Evolutionary conservation across 2,329 filamentous ascomycete species (phyloP), one percentile per base, ranked within the genome.

Genomic region (Fusarium austroafricanum): DNA sequence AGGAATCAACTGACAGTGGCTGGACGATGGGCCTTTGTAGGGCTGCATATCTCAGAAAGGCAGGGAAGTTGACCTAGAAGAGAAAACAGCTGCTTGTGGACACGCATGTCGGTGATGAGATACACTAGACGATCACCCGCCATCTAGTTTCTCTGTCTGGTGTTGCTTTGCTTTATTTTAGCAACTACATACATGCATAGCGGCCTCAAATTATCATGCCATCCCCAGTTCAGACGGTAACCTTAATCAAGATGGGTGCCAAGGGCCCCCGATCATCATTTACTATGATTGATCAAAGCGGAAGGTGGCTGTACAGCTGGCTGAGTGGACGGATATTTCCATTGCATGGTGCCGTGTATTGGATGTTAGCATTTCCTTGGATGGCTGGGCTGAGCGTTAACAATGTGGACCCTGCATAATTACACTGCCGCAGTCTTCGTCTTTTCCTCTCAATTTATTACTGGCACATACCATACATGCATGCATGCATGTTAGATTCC

Each of bases 241-340:
- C 59, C 46, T 57, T 53, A 39, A 35, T 62, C 39, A 57, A 37
- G 39, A 46, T 59, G 43, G 33, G 37, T 52, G 49, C 11, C 18
- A 60, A 33, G 55, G 39, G 28, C 33, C 21, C 28, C 21, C 2
- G 45, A 18, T 35, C 29, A 21, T 35, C 31, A 23, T 26, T 20
- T 37, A 17, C 21, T 49, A 20, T 26, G 31, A 38, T 38, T 38
- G 21, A 49, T 49, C 46, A 23, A 33, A 49, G 20, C 46, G n/a
- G 23, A 50, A 23, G 43, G 65, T 68, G 65, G 65, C 65, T 66
- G 52, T 68, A 62, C 62, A 47, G 42, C 57, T 52, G 55, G 65
- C 66, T 62, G 66, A 67, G 65, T 67, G 47, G 33, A 49, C 47
- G 18, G 28, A 11, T 29, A 54, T 51, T 37, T 55, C 55, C 51